Evolutionary conservation across 768 basidiomycete genomes (phyloP).

Genomic region (Leccinum aurantiacum): DNA sequence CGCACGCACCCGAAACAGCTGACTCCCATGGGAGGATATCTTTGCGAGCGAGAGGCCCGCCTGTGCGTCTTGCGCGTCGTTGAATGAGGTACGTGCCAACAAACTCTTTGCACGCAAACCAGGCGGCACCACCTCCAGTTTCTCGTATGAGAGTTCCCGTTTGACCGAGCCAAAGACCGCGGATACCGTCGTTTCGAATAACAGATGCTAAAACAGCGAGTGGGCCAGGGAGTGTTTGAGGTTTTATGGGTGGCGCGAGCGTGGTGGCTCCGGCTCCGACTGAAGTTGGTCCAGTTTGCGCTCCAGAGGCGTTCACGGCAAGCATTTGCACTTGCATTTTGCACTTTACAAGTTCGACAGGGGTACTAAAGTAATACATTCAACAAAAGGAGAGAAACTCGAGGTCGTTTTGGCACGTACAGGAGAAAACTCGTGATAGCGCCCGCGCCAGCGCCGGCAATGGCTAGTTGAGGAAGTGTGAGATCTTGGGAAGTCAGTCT

Average conservation of each 20-base stretch:
- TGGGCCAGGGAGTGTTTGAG: constrained; percentile 62
- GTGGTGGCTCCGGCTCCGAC: constrained; percentile 18
- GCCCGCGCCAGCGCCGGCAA: constrained; percentile 89
- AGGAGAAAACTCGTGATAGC: constrained; percentile 83
- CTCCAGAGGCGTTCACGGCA: constrained; percentile 26
- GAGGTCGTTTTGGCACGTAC: constrained; percentile 42
- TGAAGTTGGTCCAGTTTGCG: constrained; percentile 14
- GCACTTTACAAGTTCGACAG: constrained; percentile 94
- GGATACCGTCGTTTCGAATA: constrained; percentile 65
- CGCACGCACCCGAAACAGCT: constrained; percentile 81
- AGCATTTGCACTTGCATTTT: constrained; percentile 98
- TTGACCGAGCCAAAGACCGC: constrained; percentile 96
- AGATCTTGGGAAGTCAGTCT: constrained; percentile 41
- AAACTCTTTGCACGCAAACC: constrained; percentile 89
- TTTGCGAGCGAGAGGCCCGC: constrained; percentile 35
- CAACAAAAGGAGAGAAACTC: not conserved
- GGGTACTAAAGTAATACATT: constrained; percentile 54
- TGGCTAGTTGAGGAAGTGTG: constrained; percentile 64
- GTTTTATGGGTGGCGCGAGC: constrained; percentile 13
- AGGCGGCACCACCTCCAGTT: constrained; percentile 85
- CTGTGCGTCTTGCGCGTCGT: constrained; percentile 38
- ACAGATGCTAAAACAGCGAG: constrained; percentile 63
- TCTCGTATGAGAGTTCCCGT: constrained; percentile 92
- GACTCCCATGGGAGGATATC: constrained; percentile 76
- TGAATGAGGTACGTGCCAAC: constrained; percentile 60